These are phyloP conservation scores for Ceratobasidium sp. DNA, from an alignment of 1,284 basidiomycete species.

Conservation along the genomic window DNA sequence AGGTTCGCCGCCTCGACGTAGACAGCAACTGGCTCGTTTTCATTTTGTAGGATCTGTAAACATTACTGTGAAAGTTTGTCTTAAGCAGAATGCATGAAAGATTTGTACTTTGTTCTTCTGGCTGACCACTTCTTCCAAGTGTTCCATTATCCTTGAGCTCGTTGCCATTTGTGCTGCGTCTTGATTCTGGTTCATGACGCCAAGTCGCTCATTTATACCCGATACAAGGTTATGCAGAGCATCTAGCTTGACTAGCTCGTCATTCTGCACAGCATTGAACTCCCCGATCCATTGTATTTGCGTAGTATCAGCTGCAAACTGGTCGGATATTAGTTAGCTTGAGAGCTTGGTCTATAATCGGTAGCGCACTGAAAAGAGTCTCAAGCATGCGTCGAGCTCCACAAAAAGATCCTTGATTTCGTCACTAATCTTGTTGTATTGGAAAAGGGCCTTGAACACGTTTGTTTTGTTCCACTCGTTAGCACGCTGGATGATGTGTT, in stretches of 20 bases:
- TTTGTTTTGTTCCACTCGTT: not conserved
- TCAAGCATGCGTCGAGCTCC: conserved; percentile 14
- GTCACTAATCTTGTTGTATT: not conserved
- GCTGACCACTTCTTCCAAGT: not conserved
- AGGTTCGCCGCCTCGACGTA: conserved; percentile 24
- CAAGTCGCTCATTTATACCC: conserved; percentile 1
- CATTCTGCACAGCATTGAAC: not conserved
- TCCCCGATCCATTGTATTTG: conserved; percentile 13
- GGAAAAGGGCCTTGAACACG: not conserved
- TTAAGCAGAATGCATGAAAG: too few relatives aligned
- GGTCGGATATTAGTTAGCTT: too few relatives aligned
- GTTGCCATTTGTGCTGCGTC: not conserved
- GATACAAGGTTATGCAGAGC: too few relatives aligned
- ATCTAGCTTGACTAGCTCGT: too few relatives aligned
- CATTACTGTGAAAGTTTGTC: too few relatives aligned
- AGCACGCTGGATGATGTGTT: not conserved
- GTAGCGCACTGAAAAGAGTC: conserved; percentile 11
- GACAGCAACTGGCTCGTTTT: conserved; percentile 1
- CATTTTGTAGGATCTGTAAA: conserved; percentile 14
- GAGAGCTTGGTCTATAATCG: not conserved
- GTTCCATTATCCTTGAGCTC: not conserved
- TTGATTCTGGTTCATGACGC: not conserved
- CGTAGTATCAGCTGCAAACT: conserved; percentile 25
- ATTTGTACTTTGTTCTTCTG: conserved; percentile 20
- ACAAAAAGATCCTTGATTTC: not conserved